Evolutionary conservation across 768 basidiomycete genomes (phyloP), one percentile per base, ranked within the genome.

Genomic region (Tephrocybe sp.): DNA sequence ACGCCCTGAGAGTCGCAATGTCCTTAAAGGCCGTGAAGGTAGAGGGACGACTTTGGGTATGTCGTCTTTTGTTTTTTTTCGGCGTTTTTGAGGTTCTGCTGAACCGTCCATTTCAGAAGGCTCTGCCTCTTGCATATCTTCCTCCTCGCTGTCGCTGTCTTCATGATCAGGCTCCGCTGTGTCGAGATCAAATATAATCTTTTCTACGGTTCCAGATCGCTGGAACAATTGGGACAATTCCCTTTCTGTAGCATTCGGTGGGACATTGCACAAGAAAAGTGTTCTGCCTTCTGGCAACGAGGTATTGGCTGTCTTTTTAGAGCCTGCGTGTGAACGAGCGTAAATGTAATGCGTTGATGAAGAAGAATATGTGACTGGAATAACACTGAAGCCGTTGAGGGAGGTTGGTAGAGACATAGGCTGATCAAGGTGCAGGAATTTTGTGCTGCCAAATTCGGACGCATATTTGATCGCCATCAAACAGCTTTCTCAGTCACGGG

Each of bases 211-310:
- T 19, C 94, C 93, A 47, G 77, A 82, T 19, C 74, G 60, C 60
- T 84, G 84, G 73, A 94, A 94, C n/a, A 97, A 71, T 10, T 79
- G 67, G 2, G 82, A 71, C 0, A 97, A 67, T 60, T 93, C 91
- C 30, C 88, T 76, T 57, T 90, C 88, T 1, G 90, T 89, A 3
- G 90, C 81, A 63, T 95, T 92, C 47, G 91, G 85, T 1, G 94
- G 93, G 4, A 94, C 69, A 59, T 97, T 97, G 47, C 88, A 89
- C 2, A 94, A 69, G 61, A 97, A 97, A 9, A 95, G 73, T 0
- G 92, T 94, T 37, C 92, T 78, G 13, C 78, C 82, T 25, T 80
- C 60, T 4, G 76, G 76, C 64, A 55, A 71, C 33, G 56, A 23
- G 29, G 44, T 56, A 56, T 49, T 34, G 34, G 45, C 41, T 34